Conservation (phyloP, 2,329 filamentous ascomycete genomes). For the Beauveria sp. region DNA sequence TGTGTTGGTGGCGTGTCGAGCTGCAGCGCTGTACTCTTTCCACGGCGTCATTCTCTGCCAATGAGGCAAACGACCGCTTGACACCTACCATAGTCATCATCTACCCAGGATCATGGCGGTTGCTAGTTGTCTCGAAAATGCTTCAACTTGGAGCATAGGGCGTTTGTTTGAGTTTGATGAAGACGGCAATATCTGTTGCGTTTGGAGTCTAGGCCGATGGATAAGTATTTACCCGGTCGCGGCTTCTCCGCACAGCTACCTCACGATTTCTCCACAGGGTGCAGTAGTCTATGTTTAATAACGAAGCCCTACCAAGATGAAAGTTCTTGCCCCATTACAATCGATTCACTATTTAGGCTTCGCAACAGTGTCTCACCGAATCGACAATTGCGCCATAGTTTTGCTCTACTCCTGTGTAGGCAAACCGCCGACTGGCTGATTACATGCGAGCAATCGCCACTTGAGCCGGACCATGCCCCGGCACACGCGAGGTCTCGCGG, state of each 20-base stretch:
- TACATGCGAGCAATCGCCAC: neutral
- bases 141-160: neutral
- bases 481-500: constrained; percentile 25
- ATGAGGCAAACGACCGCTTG: constrained; percentile 31
- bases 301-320: neutral
- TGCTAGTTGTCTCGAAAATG: neutral
- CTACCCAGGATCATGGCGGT: neutral
- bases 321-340: neutral
- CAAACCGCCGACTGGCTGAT: neutral
- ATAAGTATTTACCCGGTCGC: constrained; percentile 17
- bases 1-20: neutral
- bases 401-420: neutral
- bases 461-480: constrained; percentile 27
- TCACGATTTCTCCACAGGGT: constrained; percentile 2
- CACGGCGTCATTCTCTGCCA: constrained; percentile 22
- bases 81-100: constrained; percentile 28
- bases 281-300: neutral
- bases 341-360: neutral
- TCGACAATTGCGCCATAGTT: neutral
- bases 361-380: neutral
- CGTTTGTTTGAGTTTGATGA: neutral
- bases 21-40: constrained; percentile 6
- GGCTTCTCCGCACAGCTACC: neutral
- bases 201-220: neutral
- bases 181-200: no score